Evolutionary conservation across 352 stramenopile genomes (phyloP), one percentile per base, ranked within the genome.

Genomic region (Globisporangium nagaii): DNA sequence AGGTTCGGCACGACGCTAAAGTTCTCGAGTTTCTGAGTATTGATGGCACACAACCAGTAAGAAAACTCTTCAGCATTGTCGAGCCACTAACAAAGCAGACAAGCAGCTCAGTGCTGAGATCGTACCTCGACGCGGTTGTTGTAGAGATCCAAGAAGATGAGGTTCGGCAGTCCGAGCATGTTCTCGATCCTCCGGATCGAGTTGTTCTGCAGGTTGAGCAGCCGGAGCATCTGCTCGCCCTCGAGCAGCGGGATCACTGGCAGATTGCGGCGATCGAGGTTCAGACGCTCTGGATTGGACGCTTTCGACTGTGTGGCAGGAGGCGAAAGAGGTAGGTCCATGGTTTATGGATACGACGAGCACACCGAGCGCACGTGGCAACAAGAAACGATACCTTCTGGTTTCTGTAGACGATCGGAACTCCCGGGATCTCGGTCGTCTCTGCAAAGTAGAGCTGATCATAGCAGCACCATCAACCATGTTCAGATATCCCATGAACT

Each of bases 191-290:
- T 62, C 10, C 60, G 68, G 52, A 97, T 96, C 11, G 73, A 52
- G 60, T 97, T 97, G 70, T 97, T 96, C 63, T 97, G 89, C 24
- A 95, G 66, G 58, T 97, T 97, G 24, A 97, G 71, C 2, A 97
- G 68, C 3, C 89, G 83, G 11, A 97, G 70, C 45, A 87, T 84
- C 35, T 91, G 75, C 49, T 97, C 90, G 15, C 87, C 86, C 62
- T 97, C 85, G n/a, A 97, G 68, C 9, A 96, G 53, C 34, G 82
- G 82, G n/a, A 92, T 71, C 20, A 88, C 71, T 7, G 73, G 51
- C 10, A 97, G 62, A 41, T 93, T 88, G 13, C 88, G 69, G 2
- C 88, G 75, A 53, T 97, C 89, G 11, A 97, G 67, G 60, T 96
- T 97, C n/a, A 97, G 63, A 2, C 86, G 77, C 58, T 96, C 86